Conservation (phyloP, 1,284 basidiomycete species). For the Tilletia setariae region DNA sequence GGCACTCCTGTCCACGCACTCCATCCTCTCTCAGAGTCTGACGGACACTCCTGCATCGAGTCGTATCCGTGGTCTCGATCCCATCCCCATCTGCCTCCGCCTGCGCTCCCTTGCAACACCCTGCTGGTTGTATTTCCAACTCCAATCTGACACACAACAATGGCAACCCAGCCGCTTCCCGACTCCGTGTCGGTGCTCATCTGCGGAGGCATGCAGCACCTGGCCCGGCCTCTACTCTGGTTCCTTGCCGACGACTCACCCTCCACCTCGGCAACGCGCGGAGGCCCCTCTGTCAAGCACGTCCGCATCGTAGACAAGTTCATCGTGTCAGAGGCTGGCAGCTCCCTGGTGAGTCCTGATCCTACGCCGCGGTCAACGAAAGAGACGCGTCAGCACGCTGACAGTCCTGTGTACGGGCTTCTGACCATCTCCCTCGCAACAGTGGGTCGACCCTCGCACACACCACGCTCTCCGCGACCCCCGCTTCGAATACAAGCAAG, state of each 20-base stretch:
- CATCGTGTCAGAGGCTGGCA: slow-evolving; percentile 25
- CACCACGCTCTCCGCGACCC: slow-evolving; percentile 29
- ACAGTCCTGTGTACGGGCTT: background rate
- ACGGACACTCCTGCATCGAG: no score
- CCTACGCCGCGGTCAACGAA: background rate
- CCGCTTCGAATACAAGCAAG: slow-evolving; percentile 39
- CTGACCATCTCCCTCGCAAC: background rate
- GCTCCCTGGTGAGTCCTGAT: slow-evolving; percentile 20
- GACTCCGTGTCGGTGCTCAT: slow-evolving; percentile 28
- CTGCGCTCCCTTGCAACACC: background rate
- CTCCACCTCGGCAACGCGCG: background rate
- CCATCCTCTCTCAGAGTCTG: no score
- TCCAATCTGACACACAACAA: background rate
- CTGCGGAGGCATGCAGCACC: slow-evolving; percentile 30
- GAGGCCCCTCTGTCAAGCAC: slow-evolving; percentile 24
- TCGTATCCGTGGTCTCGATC: no score
- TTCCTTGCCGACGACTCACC: slow-evolving; percentile 24
- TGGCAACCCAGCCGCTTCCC: background rate
- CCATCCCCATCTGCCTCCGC: no score
- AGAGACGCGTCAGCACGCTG: no score
- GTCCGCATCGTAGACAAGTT: slow-evolving; percentile 41
- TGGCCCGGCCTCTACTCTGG: slow-evolving; percentile 32
- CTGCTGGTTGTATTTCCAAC: background rate
- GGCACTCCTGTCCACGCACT: no score
- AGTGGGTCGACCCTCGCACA: slow-evolving; percentile 30